Percentiles rank a stretch among this genome's conserved stretches.
These are phyloP conservation scores for Krasilnikovozyma curviuscula DNA, from an alignment of 768 basidiomycete genomes.

Conservation along the genomic window DNA sequence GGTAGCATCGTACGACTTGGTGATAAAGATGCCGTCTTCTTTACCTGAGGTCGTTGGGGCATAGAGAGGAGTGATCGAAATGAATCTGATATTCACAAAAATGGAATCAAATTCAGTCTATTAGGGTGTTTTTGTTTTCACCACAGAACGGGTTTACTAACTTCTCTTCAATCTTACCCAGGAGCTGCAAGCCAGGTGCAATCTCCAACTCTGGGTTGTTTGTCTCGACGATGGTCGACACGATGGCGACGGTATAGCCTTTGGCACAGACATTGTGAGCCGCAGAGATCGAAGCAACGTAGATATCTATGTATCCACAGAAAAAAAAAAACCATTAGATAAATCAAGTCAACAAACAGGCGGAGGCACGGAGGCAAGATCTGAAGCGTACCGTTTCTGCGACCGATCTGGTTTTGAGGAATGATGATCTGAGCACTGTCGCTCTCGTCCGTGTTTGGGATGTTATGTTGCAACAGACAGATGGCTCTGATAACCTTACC, in stretches of 20 bases:
- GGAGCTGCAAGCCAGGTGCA: constrained; percentile 68
- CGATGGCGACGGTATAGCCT: constrained; percentile 87
- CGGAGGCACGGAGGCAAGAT: constrained; percentile 1
- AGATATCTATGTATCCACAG: constrained; percentile 53
- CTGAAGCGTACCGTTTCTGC: constrained; percentile 81
- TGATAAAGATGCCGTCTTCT: constrained; percentile 85
- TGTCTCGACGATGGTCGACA: constrained; percentile 96
- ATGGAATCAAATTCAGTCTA: no score
- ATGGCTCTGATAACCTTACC: constrained; percentile 91
- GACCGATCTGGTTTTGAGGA: constrained; percentile 88
- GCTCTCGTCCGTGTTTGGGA: constrained; percentile 85
- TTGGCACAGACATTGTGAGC: constrained; percentile 96
- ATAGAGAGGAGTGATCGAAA: constrained; percentile 71
- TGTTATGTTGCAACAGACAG: constrained; percentile 93
- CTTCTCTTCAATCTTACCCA: constrained; percentile 90
- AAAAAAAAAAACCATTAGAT: constrained; percentile 1
- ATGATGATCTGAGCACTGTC: constrained; percentile 97
- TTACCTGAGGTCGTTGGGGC: constrained; percentile 65
- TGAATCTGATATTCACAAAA: constrained; percentile 41
- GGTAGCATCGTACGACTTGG: constrained; percentile 92
- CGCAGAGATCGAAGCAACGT: constrained; percentile 90
- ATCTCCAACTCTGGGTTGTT: constrained; percentile 80
- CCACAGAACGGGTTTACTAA: constrained; percentile 33
- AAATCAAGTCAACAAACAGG: background rate
- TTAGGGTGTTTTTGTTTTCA: no score